Percentiles rank a stretch among this genome's conserved stretches.
These are phyloP conservation scores for Astrephomene gubernaculifera DNA, from an alignment of 139 green algal species.

Conservation along the genomic window DNA sequence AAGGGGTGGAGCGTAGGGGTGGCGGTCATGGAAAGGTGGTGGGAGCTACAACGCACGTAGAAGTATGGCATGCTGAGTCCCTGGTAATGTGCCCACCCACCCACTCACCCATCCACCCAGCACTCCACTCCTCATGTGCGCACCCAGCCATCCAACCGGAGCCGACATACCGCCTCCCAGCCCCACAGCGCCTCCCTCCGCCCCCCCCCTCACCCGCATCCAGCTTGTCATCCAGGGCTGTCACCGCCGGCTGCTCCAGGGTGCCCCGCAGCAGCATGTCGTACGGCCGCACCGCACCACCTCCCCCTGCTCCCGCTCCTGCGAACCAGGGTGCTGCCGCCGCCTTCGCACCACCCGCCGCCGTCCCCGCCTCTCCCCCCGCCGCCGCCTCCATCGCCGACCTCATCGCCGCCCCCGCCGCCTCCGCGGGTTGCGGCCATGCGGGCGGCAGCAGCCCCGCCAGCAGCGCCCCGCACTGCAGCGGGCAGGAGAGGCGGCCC, in stretches of 20 bases:
- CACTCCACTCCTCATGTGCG: neutral
- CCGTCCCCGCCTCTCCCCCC: neutral
- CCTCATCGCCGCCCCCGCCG: neutral
- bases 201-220: neutral
- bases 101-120: no score
- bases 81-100: no score
- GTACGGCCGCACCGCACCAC: neutral
- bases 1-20: no score
- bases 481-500: conserved; percentile 39
- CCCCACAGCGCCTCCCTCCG: no score
- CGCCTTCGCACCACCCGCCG: neutral
- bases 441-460: conserved; percentile 17
- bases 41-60: no score
- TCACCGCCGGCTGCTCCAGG: neutral
- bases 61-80: no score
- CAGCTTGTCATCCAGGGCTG: conserved; percentile 20
- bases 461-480: conserved; percentile 8
- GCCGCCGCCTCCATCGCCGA: neutral
- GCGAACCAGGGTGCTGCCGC: no score
- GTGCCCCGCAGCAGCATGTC: neutral
- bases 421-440: neutral
- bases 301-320: no score
- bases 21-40: no score
- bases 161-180: no score
- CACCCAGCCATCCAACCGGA: neutral